Evolutionary conservation across 2,329 filamentous ascomycete species (phyloP), one percentile per base, ranked within the genome.

Genomic region (Pestalotiopsis sp.): DNA sequence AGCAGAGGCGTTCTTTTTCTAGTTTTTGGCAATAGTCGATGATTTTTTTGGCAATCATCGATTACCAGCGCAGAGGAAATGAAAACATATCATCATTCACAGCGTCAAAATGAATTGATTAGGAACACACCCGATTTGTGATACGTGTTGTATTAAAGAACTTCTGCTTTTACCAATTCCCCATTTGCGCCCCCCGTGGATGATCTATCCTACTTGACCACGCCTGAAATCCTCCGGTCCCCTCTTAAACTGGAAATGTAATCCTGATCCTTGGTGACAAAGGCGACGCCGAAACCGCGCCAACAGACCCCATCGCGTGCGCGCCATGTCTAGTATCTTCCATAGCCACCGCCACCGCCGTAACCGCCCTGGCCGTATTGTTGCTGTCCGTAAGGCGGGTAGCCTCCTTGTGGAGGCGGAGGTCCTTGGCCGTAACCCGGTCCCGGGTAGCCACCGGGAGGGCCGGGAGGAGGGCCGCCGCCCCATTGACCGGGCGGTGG

Each of bases 401-500:
- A 52, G 38, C 59, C 57, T 14, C 39, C 27, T 38, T 39, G 57
- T 5, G 27, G 57, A 57, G 23, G 27, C 36, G 25, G 45, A 23
- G 45, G 64, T 4, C 38, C 38, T 41, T 27, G 49, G 25, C 65
- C 65, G 38, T 67, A 67, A n/a, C 68, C 68, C 9, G 69, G 67
- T 36, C 69, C 72, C 11, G 64, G 68, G n/a, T 69, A 65, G 23
- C 69, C 69, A 58, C 59, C 59, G 57, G 57, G 57, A 25, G 57
- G 57, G 14, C 57, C 45, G 17, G 45, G 45, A 65, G 67, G 20
- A 27, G 69, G 62, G 38, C 39, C 20, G 17, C 31, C 20, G n/a
- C 65, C 38, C 65, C 70, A 57, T 69, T 71, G 38, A n/a, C 67
- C 27, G 11, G 57, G 57, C 65, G 69, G 57, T 65, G 69, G 41